Conservation (phyloP, 352 stramenopile species). For the Phytophthora europaea region DNA sequence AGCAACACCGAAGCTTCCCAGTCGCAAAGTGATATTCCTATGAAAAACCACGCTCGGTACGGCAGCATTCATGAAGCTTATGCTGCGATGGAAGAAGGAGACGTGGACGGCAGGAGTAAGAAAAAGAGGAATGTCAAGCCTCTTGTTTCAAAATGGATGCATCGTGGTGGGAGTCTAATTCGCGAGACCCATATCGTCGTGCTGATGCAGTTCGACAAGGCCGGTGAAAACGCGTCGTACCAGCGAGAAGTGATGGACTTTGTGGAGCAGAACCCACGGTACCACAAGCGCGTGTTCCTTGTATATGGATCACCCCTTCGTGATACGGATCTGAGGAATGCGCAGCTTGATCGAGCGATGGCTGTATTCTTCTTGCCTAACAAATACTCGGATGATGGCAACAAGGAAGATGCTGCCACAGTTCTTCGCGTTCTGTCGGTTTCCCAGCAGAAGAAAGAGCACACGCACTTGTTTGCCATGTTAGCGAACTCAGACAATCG, state of each 20-base stretch:
- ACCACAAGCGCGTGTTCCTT: slow-evolving; percentile 85
- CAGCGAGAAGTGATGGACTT: slow-evolving; percentile 76
- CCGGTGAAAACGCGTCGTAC: slow-evolving; percentile 55
- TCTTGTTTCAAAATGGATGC: slow-evolving; percentile 60
- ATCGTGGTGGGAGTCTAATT: slow-evolving; percentile 57
- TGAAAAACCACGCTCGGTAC: slow-evolving; percentile 36
- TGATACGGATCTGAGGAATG: slow-evolving; percentile 62
- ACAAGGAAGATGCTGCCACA: slow-evolving; percentile 85
- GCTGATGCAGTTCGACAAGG: slow-evolving; percentile 79
- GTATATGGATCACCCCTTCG: slow-evolving; percentile 78
- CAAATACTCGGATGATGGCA: slow-evolving; percentile 83
- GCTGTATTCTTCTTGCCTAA: slow-evolving; percentile 89
- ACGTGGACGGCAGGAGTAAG: slow-evolving; percentile 11
- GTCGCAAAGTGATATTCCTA: slow-evolving; percentile 16
- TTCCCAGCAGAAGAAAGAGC: slow-evolving; percentile 65
- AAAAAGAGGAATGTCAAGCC: slow-evolving; percentile 30
- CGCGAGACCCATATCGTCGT: slow-evolving; percentile 86
- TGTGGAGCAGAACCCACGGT: slow-evolving; percentile 73
- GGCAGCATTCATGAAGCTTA: slow-evolving; percentile 42
- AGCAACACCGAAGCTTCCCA: slow-evolving; percentile 20
- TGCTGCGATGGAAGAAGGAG: slow-evolving; percentile 43
- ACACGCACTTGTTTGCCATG: slow-evolving; percentile 86
- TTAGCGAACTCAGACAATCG: slow-evolving; percentile 88
- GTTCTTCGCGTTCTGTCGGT: slow-evolving; percentile 86
- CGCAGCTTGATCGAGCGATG: slow-evolving; percentile 71